Evolutionary conservation across 2,329 filamentous ascomycete genomes (phyloP), one percentile per base, ranked within the genome.

Genomic region (Claviceps arundinis): DNA sequence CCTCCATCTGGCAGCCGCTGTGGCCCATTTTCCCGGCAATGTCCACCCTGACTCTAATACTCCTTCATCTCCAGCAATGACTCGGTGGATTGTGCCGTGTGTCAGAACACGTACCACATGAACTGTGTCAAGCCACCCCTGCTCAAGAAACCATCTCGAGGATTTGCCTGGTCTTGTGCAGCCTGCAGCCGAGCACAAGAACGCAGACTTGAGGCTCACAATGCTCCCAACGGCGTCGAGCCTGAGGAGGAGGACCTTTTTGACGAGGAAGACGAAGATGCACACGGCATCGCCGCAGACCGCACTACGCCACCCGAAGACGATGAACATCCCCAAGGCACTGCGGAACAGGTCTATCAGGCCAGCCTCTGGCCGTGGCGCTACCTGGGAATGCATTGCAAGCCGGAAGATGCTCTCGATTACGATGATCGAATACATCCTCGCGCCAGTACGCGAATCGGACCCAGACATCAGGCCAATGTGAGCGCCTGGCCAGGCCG

Each of bases 391-490:
- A 89, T 95, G 59, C 93, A 98, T 69, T 96, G 90, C 69, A 87
- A 89, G 58, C 86, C 93, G 1, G 90, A 97, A 67, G 93, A 98
- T 70, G 93, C 89, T 0, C 74, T 98, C 34, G 93, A 98, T 65
- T 95, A 95, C 64, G 93, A 98, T 62, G 93, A 98, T 66, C 84
- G 93, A 57, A 97, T 98, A 58, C 97, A 97, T 64, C 93, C 93
- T 8, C 85, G 93, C 58, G 91, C 93, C 16, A 94, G 90, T 64
- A 97, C 93, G 52, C 85, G 93, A 40, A 75, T 97, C 40, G 93
- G 93, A 7, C 88, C 89, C 9, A 82, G 89, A 52, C 89, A 97
- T 66, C 93, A 98, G 71, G 91, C 93, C 4, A 84, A 82, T 59
- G 87, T 95, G 37, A 74, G 79, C 48, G 76, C 86, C 5, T 98